These are phyloP conservation scores for Scedosporium dehoogii DNA, from an alignment of 2,329 filamentous ascomycete genomes.

Conservation along the genomic window DNA sequence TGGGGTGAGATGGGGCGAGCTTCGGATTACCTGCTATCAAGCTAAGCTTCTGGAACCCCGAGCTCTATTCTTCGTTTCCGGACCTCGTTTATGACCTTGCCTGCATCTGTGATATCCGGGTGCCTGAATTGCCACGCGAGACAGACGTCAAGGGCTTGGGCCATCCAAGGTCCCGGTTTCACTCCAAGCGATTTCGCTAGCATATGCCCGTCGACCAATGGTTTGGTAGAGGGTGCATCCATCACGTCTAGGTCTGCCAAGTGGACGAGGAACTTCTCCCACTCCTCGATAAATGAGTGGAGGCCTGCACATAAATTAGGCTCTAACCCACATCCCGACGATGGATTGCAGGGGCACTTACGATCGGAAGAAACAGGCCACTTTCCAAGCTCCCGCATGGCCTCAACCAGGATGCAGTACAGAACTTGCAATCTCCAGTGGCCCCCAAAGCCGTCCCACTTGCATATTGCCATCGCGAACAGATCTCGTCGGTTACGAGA, in stretches of 20 bases:
- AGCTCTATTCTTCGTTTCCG: conserved; percentile 40
- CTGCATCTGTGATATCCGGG: conserved; percentile 51
- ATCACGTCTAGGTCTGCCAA: conserved; percentile 44
- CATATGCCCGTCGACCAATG: conserved; percentile 64
- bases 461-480: conserved; percentile 64
- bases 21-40: background rate
- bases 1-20: too few species aligned
- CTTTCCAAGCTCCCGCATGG: conserved; percentile 29
- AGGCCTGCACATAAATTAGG: conserved; percentile 24
- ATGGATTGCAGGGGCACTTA: background rate
- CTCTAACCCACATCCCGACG: conserved; percentile 7
- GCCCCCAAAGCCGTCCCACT: conserved; percentile 52
- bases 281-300: conserved; percentile 34
- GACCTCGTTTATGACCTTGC: conserved; percentile 52
- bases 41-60: conserved; percentile 22
- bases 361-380: conserved; percentile 27
- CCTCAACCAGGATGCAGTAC: conserved; percentile 57
- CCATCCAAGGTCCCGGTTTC: conserved; percentile 80
- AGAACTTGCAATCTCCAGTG: conserved; percentile 65
- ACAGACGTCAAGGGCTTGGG: conserved; percentile 65
- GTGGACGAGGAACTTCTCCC: conserved; percentile 47
- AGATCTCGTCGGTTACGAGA: conserved; percentile 45
- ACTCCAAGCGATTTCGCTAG: conserved; percentile 58
- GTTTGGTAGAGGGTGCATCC: conserved; percentile 47
- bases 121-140: conserved; percentile 85